Evolutionary conservation across 2,329 filamentous ascomycete species (phyloP).

Genomic region (Colletotrichum trifolii): DNA sequence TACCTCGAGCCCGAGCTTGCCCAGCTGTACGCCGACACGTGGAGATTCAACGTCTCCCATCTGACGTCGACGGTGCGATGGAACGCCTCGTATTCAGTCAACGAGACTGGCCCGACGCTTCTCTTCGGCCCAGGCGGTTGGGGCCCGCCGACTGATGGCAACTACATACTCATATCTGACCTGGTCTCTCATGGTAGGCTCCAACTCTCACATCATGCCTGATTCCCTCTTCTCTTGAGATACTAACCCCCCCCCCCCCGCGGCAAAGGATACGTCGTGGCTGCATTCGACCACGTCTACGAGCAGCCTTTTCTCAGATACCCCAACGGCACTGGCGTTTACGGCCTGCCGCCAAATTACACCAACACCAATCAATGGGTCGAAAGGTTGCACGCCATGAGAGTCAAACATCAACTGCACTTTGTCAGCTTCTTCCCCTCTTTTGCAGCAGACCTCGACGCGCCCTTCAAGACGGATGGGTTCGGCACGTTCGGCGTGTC

Average conservation of each 20-base stretch:
- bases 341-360: conserved; percentile 32
- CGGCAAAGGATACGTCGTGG: conserved; percentile 41
- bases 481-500: conserved; percentile 40
- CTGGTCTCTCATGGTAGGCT: conserved; percentile 30
- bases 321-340: conserved; percentile 43
- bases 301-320: conserved; percentile 44
- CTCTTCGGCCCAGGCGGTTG: conserved; percentile 32
- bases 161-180: conserved; percentile 27
- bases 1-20: conserved; percentile 34
- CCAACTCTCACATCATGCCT: no score
- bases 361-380: conserved; percentile 22
- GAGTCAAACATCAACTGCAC: conserved; percentile 38
- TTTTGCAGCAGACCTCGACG: conserved; percentile 28
- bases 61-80: conserved; percentile 29
- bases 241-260: conserved; percentile 18
- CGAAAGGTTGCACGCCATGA: conserved; percentile 34
- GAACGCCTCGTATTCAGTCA: conserved; percentile 22
- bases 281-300: conserved; percentile 43
- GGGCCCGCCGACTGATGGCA: conserved; percentile 30
- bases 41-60: conserved; percentile 26
- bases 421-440: conserved; percentile 38
- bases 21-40: conserved; percentile 13
- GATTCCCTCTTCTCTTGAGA: not conserved
- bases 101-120: conserved; percentile 21
- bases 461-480: conserved; percentile 37